Base-by-base conservation (phyloP, 192 early-diverging fungal species). In the Mycoemilia scoparia region DNA sequence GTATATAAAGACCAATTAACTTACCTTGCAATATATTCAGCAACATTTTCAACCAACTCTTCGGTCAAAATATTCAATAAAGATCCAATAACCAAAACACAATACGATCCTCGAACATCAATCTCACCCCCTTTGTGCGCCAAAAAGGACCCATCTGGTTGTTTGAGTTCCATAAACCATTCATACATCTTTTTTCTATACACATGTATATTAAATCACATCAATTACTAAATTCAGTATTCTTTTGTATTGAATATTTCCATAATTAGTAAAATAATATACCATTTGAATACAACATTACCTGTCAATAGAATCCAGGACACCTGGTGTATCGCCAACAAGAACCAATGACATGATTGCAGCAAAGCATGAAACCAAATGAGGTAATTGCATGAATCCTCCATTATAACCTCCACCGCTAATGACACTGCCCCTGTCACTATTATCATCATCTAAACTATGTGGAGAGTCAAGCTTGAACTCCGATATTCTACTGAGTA, bases 71-170 rank as follows among this genome's bases (percentile, higher is more conserved):
- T 66, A 41, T 84, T 81, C 9, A 87, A 70, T 24, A 98, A 45
- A 7, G 74, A 67, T 0, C 80, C 86, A 11, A 74, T 61, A 1
- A 77, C 62, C 32, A 93, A 36, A 1, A 74, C 87, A 49, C 90
- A 98, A 54, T 95, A 98, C 4, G 67, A 65, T 6, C 85, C 88
- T 6, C 82, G 65, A 21, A 88, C 74, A 48, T 98, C 93, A 4
- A 85, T 70, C 57, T 98, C 93, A 4, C 89, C 90, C n/a, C 71
- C 87, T 1, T 76, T 56, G 49, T 87, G 81, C 82, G 93, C 84
- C 0, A 55, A 58, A 57, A 91, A 98, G 2, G 82, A 84, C 5
- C 90, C 89, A 56, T 93, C 81, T 0, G 71, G 51, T 17, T 74
- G 74, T 48, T 97, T 97, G 54, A 91, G 59, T 2, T 55, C 38